Conservation (phyloP, 2,329 filamentous ascomycete species). For the Aspergillus sclerotialis region DNA sequence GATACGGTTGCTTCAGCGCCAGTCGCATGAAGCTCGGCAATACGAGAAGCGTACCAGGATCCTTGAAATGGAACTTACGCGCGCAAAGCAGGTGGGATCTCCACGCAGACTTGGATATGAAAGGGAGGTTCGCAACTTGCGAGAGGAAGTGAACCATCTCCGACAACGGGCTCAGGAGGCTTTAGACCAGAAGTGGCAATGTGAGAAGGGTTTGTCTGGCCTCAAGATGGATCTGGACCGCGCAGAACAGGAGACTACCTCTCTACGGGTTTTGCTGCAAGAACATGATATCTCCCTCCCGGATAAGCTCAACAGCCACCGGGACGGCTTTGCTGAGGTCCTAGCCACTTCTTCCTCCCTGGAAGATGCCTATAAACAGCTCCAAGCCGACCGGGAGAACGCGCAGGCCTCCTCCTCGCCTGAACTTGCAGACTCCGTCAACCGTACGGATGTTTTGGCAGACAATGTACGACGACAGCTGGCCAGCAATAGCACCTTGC, state of each 20-base stretch:
- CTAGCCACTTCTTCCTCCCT: conserved; percentile 64
- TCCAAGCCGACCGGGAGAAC: conserved; percentile 63
- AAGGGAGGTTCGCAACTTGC: conserved; percentile 69
- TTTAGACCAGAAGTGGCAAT: conserved; percentile 91
- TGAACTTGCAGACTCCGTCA: conserved; percentile 65
- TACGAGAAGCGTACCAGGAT: conserved; percentile 72
- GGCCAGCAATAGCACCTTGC: conserved; percentile 66
- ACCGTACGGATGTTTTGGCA: conserved; percentile 72
- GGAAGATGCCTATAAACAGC: conserved; percentile 64
- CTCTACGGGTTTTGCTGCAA: conserved; percentile 68
- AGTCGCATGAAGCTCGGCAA: conserved; percentile 76
- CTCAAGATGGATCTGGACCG: conserved; percentile 96
- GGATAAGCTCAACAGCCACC: conserved; percentile 46
- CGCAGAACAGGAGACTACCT: conserved; percentile 83
- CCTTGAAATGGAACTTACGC: conserved; percentile 71
- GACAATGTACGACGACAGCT: conserved; percentile 74
- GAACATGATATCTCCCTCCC: conserved; percentile 77
- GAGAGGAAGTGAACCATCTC: conserved; percentile 76
- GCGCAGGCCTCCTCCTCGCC: conserved; percentile 60
- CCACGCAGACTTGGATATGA: conserved; percentile 75
- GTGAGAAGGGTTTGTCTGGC: conserved; percentile 80
- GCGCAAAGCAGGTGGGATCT: conserved; percentile 56
- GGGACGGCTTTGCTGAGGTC: conserved; percentile 35
- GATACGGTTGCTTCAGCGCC: conserved; percentile 75
- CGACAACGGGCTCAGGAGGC: conserved; percentile 87